A percentile compares a stretch with the other conserved stretches of the same genome.
phyloP scores from a whole-genome alignment of 495 filamentous ascomycete species.

The Acidiella bohemica region DNA sequence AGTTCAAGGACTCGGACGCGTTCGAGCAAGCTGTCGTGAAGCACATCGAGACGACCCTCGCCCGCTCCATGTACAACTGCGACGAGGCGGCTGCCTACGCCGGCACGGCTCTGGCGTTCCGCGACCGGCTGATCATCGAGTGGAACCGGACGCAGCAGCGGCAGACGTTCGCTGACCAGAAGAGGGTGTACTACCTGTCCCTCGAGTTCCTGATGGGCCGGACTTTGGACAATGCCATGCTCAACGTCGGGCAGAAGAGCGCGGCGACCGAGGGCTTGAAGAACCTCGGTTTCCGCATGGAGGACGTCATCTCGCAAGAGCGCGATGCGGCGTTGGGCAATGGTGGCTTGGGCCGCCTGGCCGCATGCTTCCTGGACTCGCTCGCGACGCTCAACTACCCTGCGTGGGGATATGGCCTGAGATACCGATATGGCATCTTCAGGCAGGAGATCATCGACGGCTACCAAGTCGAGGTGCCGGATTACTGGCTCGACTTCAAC shows the following conservation, averaged over 20 bases:
- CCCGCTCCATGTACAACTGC: constrained; percentile 94
- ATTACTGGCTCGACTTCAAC: constrained; percentile 99
- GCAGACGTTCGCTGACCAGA: constrained; percentile 79
- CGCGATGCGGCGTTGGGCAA: constrained; percentile 95
- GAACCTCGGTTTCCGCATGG: constrained; percentile 90
- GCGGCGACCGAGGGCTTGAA: constrained; percentile 67
- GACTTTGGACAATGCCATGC: constrained; percentile 94
- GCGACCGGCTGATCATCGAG: constrained; percentile 82
- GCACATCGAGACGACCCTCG: constrained; percentile 92
- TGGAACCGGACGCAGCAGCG: constrained; percentile 98
- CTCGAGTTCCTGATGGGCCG: constrained; percentile 96
- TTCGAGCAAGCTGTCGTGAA: constrained; percentile 71
- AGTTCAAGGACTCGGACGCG: constrained; percentile 61
- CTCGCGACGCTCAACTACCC: constrained; percentile 87
- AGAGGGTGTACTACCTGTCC: constrained; percentile 91
- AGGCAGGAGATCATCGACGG: constrained; percentile 98
- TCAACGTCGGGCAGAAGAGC: constrained; percentile 83
- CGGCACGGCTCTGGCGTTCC: constrained; percentile 77
- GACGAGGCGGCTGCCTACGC: constrained; percentile 90
- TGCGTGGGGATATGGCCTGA: constrained; percentile 91
- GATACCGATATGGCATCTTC: constrained; percentile 97
- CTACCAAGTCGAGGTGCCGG: constrained; percentile 92
- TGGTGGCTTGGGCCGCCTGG: constrained; percentile 85
- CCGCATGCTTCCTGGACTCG: constrained; percentile 93
- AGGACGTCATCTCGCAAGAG: constrained; percentile 89